phyloP scores from a whole-genome alignment of 2,329 filamentous ascomycete species.

The Tolypocladium inflatum region DNA sequence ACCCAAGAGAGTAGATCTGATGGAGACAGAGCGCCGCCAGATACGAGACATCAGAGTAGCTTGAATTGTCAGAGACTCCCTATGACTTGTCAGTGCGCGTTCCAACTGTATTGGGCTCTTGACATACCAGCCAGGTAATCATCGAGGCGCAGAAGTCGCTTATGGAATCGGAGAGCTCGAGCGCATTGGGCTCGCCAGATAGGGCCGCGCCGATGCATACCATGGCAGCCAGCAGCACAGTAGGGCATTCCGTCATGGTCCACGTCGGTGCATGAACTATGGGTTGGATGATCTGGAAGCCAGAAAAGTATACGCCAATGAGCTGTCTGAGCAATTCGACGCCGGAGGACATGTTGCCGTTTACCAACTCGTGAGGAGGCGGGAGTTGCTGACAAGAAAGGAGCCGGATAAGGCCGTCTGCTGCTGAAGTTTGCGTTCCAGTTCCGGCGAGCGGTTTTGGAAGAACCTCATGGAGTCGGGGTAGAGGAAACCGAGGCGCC shows the following conservation, averaged over 20 bases:
- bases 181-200: constrained; percentile 5
- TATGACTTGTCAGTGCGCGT: background rate
- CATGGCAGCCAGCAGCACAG: constrained; percentile 17
- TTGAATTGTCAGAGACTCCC: constrained; percentile 13
- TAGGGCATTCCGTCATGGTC: constrained; percentile 11
- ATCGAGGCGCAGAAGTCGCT: constrained; percentile 16
- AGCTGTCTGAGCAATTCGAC: constrained; percentile 12
- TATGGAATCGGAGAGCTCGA: constrained; percentile 10
- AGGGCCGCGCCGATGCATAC: constrained; percentile 18
- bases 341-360: constrained; percentile 8
- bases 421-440: background rate
- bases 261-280: constrained; percentile 20
- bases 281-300: constrained; percentile 18
- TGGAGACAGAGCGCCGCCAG: constrained; percentile 19
- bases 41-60: constrained; percentile 15
- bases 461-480: constrained; percentile 12
- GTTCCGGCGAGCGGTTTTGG: background rate
- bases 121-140: constrained; percentile 17
- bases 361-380: constrained; percentile 4
- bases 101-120: too few species aligned
- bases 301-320: constrained; percentile 13
- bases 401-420: constrained; percentile 11
- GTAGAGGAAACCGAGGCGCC: constrained; percentile 7
- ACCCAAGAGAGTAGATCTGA: constrained; percentile 21
- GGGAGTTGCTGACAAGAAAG: constrained; percentile 14